A percentile compares a stretch with the other conserved stretches of the same genome.
phyloP scores from a whole-genome alignment of 2,329 filamentous ascomycete species.

The Capronia americana region DNA sequence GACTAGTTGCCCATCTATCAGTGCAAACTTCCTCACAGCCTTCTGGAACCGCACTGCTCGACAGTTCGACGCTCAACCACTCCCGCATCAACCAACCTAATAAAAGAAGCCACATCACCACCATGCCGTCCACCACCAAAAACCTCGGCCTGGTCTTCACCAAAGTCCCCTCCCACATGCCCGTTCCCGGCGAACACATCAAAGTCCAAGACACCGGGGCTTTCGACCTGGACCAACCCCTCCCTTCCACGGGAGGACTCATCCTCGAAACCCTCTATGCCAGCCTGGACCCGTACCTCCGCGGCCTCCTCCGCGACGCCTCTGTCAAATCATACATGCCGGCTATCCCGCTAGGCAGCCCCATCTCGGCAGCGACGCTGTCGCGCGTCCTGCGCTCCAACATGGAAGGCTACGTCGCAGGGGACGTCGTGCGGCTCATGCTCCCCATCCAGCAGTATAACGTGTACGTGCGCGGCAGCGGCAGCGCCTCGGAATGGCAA shows the following conservation, averaged over 20 bases:
- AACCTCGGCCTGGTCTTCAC: conserved; percentile 82
- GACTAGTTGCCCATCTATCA: background rate
- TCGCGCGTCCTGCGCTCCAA: conserved; percentile 75
- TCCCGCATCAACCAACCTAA: too few species aligned
- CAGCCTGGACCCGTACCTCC: conserved; percentile 78
- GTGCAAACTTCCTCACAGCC: background rate
- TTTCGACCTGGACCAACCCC: conserved; percentile 66
- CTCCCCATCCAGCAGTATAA: conserved; percentile 72
- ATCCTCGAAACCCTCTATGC: conserved; percentile 70
- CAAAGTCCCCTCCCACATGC: conserved; percentile 68
- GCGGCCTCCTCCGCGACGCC: conserved; percentile 71
- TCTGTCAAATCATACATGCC: conserved; percentile 70
- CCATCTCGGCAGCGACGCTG: conserved; percentile 70
- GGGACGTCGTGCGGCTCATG: conserved; percentile 66
- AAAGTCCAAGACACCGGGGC: conserved; percentile 65
- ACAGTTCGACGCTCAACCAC: too few species aligned
- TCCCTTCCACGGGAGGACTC: conserved; percentile 58
- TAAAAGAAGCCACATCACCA: background rate
- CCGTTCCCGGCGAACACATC: conserved; percentile 74
- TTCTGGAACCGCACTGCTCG: background rate
- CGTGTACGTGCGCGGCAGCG: conserved; percentile 10
- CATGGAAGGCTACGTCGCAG: conserved; percentile 65
- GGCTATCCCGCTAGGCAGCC: conserved; percentile 65
- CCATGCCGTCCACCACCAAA: conserved; percentile 37
- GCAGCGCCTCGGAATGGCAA: background rate